Evolutionary conservation across 192 early-diverging fungal species (phyloP).

Genomic region (Chytriomyces sp.): DNA sequence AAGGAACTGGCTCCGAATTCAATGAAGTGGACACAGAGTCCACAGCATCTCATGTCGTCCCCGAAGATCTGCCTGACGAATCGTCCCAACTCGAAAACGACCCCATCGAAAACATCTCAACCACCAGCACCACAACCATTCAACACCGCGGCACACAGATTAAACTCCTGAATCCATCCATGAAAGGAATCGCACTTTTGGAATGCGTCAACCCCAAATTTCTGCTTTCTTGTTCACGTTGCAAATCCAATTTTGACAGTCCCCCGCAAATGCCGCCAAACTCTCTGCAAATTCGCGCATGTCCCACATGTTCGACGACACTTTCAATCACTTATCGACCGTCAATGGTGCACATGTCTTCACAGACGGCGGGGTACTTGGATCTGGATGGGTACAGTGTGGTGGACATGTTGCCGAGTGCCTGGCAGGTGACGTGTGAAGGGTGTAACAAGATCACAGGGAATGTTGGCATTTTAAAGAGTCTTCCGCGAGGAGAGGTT

Average conservation of each 20-base stretch:
- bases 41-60: neutral
- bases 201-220: slow-evolving; percentile 69
- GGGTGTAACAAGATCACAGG: slow-evolving; percentile 60
- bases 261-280: slow-evolving; percentile 20
- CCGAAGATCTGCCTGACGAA: slow-evolving; percentile 25
- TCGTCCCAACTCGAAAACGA: slow-evolving; percentile 10
- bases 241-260: slow-evolving; percentile 68
- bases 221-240: slow-evolving; percentile 74
- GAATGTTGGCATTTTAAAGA: slow-evolving; percentile 26
- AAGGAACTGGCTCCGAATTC: slow-evolving; percentile 29
- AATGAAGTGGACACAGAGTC: slow-evolving; percentile 33
- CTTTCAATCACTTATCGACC: slow-evolving; percentile 66
- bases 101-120: slow-evolving; percentile 3
- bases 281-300: slow-evolving; percentile 56
- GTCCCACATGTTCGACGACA: slow-evolving; percentile 59
- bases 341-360: slow-evolving; percentile 62
- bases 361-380: slow-evolving; percentile 68
- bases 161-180: slow-evolving; percentile 61
- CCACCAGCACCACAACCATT: slow-evolving; percentile 35
- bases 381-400: slow-evolving; percentile 73
- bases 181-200: slow-evolving; percentile 72
- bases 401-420: slow-evolving; percentile 75
- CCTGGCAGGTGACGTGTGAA: slow-evolving; percentile 73
- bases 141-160: slow-evolving; percentile 74
- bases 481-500: slow-evolving; percentile 36